Conservation (phyloP, 345 rosid genomes). For the Linum lewisii region DNA sequence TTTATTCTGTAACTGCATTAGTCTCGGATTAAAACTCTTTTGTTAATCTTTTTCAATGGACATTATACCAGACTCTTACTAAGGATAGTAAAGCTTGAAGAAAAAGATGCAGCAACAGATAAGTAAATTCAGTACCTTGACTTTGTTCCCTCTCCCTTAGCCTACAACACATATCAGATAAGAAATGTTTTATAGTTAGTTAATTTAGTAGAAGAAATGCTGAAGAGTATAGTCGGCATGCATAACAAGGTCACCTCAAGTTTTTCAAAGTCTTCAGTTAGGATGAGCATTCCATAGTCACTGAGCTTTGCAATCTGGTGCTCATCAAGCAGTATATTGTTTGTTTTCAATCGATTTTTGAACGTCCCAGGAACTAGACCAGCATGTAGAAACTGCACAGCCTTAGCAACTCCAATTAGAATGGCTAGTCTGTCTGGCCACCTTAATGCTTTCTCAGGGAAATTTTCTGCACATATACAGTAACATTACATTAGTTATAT, state of each 20-base stretch:
- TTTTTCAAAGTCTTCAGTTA: conserved; percentile 59
- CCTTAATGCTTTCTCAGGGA: conserved; percentile 59
- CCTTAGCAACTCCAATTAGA: conserved; percentile 84
- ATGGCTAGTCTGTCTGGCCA: conserved; percentile 81
- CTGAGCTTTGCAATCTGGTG: conserved; percentile 83
- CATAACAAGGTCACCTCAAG: conserved; percentile 38
- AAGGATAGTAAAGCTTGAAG: neutral
- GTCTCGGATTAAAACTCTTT: neutral
- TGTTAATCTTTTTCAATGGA: conserved; percentile 1
- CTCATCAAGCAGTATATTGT: conserved; percentile 82
- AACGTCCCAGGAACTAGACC: conserved; percentile 75
- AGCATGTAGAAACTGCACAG: conserved; percentile 84
- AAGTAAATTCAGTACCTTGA: conserved; percentile 32
- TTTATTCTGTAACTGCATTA: conserved; percentile 41
- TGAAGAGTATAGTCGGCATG: conserved; percentile 6
- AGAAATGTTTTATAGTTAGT: conserved; percentile 3
- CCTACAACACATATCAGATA: conserved; percentile 29
- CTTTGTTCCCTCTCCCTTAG: conserved; percentile 51
- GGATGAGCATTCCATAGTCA: conserved; percentile 76
- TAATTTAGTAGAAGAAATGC: conserved; percentile 12
- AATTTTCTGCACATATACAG: conserved; percentile 36
- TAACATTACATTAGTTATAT: neutral
- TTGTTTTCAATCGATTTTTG: conserved; percentile 63
- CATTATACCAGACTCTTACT: neutral
- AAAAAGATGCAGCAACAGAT: neutral